Conservation (phyloP, 2,329 filamentous ascomycete species). For the Volutella citrinella region DNA sequence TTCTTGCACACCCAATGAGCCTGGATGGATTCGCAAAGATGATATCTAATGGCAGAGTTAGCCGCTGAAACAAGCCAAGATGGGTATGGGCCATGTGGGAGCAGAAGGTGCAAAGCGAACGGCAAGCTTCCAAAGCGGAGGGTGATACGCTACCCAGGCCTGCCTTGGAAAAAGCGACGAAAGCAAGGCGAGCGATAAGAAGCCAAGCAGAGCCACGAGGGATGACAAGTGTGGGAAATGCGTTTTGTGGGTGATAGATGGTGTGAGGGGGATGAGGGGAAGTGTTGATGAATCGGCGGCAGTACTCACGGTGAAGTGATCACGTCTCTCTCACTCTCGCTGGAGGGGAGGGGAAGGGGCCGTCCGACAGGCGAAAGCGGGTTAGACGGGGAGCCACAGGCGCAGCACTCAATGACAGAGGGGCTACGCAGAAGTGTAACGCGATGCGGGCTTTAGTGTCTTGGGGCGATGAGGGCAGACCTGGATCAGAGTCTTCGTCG, state of each 20-base stretch:
- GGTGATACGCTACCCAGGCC: too few species aligned
- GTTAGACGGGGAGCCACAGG: constrained; percentile 12
- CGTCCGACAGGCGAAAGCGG: constrained; percentile 18
- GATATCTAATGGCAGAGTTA: constrained; percentile 23
- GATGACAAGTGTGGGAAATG: too few species aligned
- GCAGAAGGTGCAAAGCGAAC: constrained; percentile 7
- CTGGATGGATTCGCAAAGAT: constrained; percentile 30
- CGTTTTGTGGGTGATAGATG: too few species aligned
- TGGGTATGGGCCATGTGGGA: constrained; percentile 3
- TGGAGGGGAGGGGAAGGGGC: constrained; percentile 8
- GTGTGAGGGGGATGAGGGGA: constrained; percentile 17
- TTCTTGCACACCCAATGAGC: too few species aligned
- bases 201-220: too few species aligned
- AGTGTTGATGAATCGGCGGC: constrained; percentile 10
- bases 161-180: too few species aligned
- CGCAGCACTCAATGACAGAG: constrained; percentile 9
- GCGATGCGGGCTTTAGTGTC: too few species aligned
- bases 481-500: too few species aligned
- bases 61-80: constrained; percentile 16
- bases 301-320: constrained; percentile 40
- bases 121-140: constrained; percentile 10
- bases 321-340: constrained; percentile 27
- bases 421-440: too few species aligned
- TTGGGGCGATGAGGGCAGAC: too few species aligned
- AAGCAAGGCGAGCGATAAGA: too few species aligned